phyloP scores from a whole-genome alignment of 2,329 filamentous ascomycete genomes.

The Hypoxylon sp. region DNA sequence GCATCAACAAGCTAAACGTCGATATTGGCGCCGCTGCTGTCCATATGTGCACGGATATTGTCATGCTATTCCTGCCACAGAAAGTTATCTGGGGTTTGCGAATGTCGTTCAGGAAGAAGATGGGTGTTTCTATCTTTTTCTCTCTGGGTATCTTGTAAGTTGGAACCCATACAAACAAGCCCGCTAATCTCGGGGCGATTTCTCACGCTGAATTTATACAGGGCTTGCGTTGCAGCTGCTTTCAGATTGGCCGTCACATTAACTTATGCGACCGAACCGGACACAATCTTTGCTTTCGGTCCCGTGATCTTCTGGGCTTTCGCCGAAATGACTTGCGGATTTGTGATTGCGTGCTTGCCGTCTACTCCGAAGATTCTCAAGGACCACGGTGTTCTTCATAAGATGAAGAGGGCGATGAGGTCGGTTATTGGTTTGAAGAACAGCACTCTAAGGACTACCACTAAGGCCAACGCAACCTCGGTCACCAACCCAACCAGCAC shows the following conservation, averaged over 20 bases:
- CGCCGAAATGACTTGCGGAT: constrained; percentile 63
- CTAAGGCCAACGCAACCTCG: constrained; percentile 23
- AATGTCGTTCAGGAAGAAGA: constrained; percentile 52
- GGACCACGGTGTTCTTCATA: constrained; percentile 45
- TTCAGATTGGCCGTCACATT: constrained; percentile 57
- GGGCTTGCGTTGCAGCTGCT: constrained; percentile 59
- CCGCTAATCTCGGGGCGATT: neutral
- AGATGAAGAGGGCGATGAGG: constrained; percentile 39
- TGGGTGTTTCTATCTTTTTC: constrained; percentile 55
- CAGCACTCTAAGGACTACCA: constrained; percentile 28
- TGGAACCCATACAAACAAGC: neutral
- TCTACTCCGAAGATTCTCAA: constrained; percentile 57
- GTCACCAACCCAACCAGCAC: constrained; percentile 28
- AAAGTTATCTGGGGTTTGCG: constrained; percentile 53
- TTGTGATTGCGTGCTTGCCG: constrained; percentile 60
- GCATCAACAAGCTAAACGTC: constrained; percentile 43
- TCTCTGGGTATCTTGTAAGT: constrained; percentile 52
- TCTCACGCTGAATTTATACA: constrained; percentile 41
- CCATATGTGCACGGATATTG: constrained; percentile 50
- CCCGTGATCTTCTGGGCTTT: constrained; percentile 61
- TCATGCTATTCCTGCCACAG: constrained; percentile 54
- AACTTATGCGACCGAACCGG: constrained; percentile 50
- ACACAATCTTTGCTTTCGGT: constrained; percentile 57
- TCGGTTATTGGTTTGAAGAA: constrained; percentile 41
- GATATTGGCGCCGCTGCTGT: constrained; percentile 45